Base-by-base conservation (phyloP, 768 basidiomycete genomes). In the Melanogaster broomeanus region DNA sequence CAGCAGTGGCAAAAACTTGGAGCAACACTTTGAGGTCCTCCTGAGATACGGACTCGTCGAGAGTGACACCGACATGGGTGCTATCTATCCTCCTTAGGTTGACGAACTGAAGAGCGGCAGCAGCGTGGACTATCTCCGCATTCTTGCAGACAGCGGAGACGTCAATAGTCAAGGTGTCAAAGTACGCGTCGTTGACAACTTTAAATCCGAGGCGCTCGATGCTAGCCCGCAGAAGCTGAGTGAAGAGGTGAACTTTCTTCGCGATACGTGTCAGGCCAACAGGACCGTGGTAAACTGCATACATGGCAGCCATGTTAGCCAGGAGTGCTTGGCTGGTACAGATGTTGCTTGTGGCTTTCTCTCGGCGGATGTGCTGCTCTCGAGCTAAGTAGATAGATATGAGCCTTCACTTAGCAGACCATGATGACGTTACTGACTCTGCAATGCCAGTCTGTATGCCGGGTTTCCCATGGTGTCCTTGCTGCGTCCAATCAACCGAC, bases 241-340 rank as follows among this genome's bases (percentile, higher is more conserved):
- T 88, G 59, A 92, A 82, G 18, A 84, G 78, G 68, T 98, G 93
- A n/a, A 98, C 90, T 72, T 90, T 93, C 65, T 80, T 76, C 18
- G 93, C 94, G 56, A 98, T 98, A 41, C 83, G 83, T 51, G 77
- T 75, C 25, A 99, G 78, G 51, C 95, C 94, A 39, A 76, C 78
- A 0, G 97, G 90, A 11, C 97, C 97, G 64, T 99, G 97, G 68
- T 97, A 98, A 19, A 98, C 84, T 6, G 94, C 94, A 65, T 93
- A 94, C 96, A 99, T 98, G 31, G 95, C 94, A 18, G 97, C 93
- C 93, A 98, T 98, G 72, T 99, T 99, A 18, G 97, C 97, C 24
- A 99, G 88, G 16, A 99, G 83, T 0, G 93, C 97, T 72, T 99
- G 95, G 59, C 90, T 92, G 6, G 97, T 99, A 67, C 97, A 99